phyloP scores from a whole-genome alignment of 2,329 filamentous ascomycete species.

The Xylaria hypoxylon region DNA sequence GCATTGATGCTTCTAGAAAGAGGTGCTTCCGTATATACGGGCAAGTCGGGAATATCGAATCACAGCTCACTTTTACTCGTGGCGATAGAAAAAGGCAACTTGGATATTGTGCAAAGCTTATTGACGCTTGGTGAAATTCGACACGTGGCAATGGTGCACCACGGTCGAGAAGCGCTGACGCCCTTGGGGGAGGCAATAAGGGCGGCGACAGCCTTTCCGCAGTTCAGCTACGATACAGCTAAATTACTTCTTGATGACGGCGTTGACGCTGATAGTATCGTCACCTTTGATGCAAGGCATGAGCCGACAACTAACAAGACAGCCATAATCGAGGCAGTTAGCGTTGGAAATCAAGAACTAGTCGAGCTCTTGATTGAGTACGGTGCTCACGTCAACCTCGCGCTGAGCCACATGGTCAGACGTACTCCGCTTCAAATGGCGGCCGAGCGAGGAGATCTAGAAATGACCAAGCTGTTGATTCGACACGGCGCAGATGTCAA shows the following conservation, averaged over 20 bases:
- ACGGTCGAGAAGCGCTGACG: neutral
- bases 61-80: neutral
- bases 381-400: constrained; percentile 33
- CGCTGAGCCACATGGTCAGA: constrained; percentile 3
- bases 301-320: neutral
- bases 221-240: constrained; percentile 13
- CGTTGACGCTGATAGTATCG: constrained; percentile 22
- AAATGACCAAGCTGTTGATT: constrained; percentile 34
- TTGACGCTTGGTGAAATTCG: neutral
- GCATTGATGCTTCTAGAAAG: constrained; percentile 7
- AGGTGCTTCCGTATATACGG: constrained; percentile 9
- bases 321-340: constrained; percentile 28
- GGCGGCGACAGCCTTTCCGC: neutral
- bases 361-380: constrained; percentile 34
- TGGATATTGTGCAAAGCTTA: neutral
- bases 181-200: constrained; percentile 19
- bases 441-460: constrained; percentile 21
- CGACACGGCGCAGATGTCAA: constrained; percentile 34
- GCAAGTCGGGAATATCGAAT: neutral
- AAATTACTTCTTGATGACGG: constrained; percentile 23
- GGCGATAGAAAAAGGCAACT: neutral
- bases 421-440: constrained; percentile 40
- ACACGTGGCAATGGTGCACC: constrained; percentile 19
- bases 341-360: neutral
- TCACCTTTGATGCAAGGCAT: neutral